A percentile compares a stretch with the other conserved stretches of the same genome.
These are phyloP conservation scores for Nakazawaea holstii DNA, from an alignment of 805 yeast genomes.

Conservation along the genomic window DNA sequence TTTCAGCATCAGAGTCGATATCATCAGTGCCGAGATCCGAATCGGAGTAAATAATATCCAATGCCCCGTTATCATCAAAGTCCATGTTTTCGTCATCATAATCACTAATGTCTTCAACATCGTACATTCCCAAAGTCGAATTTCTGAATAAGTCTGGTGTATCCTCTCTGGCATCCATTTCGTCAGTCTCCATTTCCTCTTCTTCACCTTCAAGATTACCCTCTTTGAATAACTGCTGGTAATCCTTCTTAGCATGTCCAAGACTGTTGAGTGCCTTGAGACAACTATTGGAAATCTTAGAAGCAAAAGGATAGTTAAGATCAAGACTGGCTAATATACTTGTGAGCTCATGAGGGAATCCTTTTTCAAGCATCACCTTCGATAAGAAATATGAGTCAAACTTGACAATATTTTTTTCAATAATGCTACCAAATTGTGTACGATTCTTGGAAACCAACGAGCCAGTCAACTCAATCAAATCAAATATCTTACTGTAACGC, in stretches of 20 bases:
- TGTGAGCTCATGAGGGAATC: conserved; percentile 52
- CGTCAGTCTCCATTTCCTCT: conserved; percentile 49
- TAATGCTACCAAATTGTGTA: conserved; percentile 35
- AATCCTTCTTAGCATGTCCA: conserved; percentile 50
- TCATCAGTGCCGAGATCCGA: conserved; percentile 26
- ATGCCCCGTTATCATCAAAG: conserved; percentile 15
- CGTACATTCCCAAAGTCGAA: conserved; percentile 93
- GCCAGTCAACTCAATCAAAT: conserved; percentile 43
- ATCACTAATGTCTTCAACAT: conserved; percentile 65
- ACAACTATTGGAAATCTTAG: conserved; percentile 50
- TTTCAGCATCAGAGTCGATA: conserved; percentile 19
- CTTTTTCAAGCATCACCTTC: conserved; percentile 62
- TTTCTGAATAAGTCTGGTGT: conserved; percentile 80
- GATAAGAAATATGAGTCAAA: conserved; percentile 63
- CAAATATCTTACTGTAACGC: conserved; percentile 51
- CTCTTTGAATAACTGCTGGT: conserved; percentile 53
- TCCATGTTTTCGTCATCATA: conserved; percentile 40
- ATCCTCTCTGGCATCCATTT: conserved; percentile 55
- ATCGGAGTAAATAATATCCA: conserved; percentile 28
- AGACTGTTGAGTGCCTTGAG: conserved; percentile 54
- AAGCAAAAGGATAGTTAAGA: conserved; percentile 65
- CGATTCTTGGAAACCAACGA: conserved; percentile 37
- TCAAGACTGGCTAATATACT: conserved; percentile 61
- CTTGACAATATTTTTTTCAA: conserved; percentile 42
- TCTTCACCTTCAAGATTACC: conserved; percentile 48